phyloP scores from a whole-genome alignment of 1,139 yeast species.

The Candida tropicalis region DNA sequence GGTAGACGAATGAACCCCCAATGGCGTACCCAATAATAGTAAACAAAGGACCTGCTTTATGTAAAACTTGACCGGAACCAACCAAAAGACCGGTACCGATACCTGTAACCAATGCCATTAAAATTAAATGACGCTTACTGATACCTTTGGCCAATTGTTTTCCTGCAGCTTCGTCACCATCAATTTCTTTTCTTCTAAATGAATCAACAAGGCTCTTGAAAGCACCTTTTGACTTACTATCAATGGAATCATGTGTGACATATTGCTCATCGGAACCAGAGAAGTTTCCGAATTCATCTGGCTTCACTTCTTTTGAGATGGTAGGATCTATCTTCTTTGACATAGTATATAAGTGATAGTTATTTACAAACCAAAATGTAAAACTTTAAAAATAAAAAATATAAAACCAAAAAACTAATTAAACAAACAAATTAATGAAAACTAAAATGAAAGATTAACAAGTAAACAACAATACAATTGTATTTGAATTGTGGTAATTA shows the following conservation, averaged over 20 bases:
- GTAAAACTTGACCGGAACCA: constrained; percentile 37
- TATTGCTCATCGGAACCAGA: constrained; percentile 16
- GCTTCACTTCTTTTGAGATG: constrained; percentile 8
- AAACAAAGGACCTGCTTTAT: constrained; percentile 39
- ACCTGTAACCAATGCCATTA: constrained; percentile 43
- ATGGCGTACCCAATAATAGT: constrained; percentile 39
- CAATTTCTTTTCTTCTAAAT: constrained; percentile 28
- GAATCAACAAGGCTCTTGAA: constrained; percentile 34
- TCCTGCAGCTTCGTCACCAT: constrained; percentile 27
- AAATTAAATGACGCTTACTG: constrained; percentile 36
- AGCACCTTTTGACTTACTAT: constrained; percentile 9
- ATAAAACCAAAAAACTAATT: not conserved
- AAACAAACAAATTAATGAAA: not conserved
- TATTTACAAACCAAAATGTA: not conserved
- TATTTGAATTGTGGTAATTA: not conserved
- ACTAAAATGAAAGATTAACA: not conserved
- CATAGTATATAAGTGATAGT: not conserved
- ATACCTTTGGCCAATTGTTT: constrained; percentile 35
- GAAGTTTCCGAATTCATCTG: constrained; percentile 13
- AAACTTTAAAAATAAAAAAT: not conserved
- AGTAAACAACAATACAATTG: not conserved
- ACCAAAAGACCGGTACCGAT: constrained; percentile 47
- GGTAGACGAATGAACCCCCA: constrained; percentile 42
- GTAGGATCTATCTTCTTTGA: constrained; percentile 3
- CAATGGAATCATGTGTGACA: constrained; percentile 9